Evolutionary conservation across 2,329 filamentous ascomycete species (phyloP), one percentile per base, ranked within the genome.

Genomic region (Colletotrichum lindemuthianum): DNA sequence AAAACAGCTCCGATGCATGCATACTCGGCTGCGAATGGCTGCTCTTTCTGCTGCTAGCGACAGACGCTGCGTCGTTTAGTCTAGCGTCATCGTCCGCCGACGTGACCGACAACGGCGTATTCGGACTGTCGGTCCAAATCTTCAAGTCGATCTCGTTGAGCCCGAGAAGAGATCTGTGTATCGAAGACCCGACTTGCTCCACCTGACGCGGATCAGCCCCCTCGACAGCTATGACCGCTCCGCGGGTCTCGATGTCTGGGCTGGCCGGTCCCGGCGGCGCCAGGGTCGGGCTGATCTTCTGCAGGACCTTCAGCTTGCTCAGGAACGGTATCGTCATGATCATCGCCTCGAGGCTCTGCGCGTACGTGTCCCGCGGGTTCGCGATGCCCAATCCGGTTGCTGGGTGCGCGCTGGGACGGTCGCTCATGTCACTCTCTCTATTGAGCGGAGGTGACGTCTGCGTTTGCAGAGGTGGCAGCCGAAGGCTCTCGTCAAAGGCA

Each of bases 221-320:
- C 76, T 98, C 95, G 34, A 98, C 81, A 0, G 92, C 90, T 67
- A 98, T 89, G 41, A 97, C 86, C 0, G 91, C 87, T 0, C 95
- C 94, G n/a, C 93, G 86, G 7, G 81, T 79, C 69, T 81, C 77
- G 64, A 77, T 73, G 2, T 67, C 67, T 3, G 71, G 68, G 4
- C 70, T 70, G 7, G 71, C 73, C 4, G 76, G 74, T 6, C 74
- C 71, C 11, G 66, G 54, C 13, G 54, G 54, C 6, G 79, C 77
- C 12, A 92, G 80, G 0, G 92, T 88, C 32, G 90, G 91, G 49
- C 90, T 90, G 68, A 97, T 92, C 66, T 88, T 89, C 13, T 88
- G 84, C 39, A 98, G 82, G 2, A 95, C 84, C 52, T 88, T 88
- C 70, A 97, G 86, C 76, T 97, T 97, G 69, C 88, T 88, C 48